Percentiles rank a stretch among this genome's conserved stretches.
Evolutionary conservation across 2,329 filamentous ascomycete genomes (phyloP).

Genomic region (Curvularia lunata): DNA sequence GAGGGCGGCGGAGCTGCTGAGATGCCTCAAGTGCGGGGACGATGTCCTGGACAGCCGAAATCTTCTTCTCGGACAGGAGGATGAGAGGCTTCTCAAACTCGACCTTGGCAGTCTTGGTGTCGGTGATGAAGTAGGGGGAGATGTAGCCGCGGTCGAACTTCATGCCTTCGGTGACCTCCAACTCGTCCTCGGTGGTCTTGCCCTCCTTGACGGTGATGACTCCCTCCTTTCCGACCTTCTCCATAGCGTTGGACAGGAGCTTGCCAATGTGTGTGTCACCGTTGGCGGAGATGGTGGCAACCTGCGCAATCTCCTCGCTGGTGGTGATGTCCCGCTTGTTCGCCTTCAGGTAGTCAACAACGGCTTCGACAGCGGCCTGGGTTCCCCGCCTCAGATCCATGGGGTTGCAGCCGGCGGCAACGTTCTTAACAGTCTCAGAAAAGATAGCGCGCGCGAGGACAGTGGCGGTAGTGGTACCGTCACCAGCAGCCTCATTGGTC

Average conservation of each 20-base stretch:
- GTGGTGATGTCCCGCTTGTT: conserved; percentile 99
- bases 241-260: conserved; percentile 97
- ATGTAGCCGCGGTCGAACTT: conserved; percentile 99
- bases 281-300: conserved; percentile 97
- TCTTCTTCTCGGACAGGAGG: conserved; percentile 99
- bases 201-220: conserved; percentile 99
- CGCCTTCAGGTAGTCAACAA: conserved; percentile 90
- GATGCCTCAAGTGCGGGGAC: conserved; percentile 97
- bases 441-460: conserved; percentile 98
- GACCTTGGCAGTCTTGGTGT: conserved; percentile 97
- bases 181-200: conserved; percentile 96
- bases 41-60: conserved; percentile 98
- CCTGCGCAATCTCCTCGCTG: conserved; percentile 94
- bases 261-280: conserved; percentile 93
- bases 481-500: conserved; percentile 98
- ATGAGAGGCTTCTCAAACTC: conserved; percentile 99
- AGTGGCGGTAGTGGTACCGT: conserved; percentile 97
- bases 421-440: conserved; percentile 99
- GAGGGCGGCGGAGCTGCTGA: conserved; percentile 90
- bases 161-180: conserved; percentile 99
- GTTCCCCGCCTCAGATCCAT: conserved; percentile 98
- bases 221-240: conserved; percentile 99
- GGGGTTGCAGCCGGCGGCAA: conserved; percentile 98
- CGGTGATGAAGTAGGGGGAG: conserved; percentile 99
- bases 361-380: conserved; percentile 92